Evolutionary conservation across 2,329 filamentous ascomycete species (phyloP).

Genomic region (Magnaporthiopsis incrustans): DNA sequence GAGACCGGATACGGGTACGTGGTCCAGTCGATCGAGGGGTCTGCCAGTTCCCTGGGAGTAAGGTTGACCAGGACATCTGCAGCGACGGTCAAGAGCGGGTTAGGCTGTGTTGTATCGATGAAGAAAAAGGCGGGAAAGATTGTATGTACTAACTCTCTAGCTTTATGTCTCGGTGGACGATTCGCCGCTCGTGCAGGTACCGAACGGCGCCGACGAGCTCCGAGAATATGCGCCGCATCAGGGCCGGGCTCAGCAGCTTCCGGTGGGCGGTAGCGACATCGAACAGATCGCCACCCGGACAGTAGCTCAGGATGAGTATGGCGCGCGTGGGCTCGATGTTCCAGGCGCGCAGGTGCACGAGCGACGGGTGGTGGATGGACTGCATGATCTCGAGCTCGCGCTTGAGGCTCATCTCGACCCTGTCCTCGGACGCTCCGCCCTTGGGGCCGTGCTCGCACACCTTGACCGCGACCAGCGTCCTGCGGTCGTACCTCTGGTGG

Average conservation of each 20-base stretch:
- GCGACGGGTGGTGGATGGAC: slow-evolving; percentile 75
- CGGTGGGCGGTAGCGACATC: slow-evolving; percentile 74
- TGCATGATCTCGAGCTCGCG: slow-evolving; percentile 93
- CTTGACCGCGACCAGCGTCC: slow-evolving; percentile 86
- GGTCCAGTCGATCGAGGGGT: slow-evolving; percentile 56
- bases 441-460: slow-evolving; percentile 91
- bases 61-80: slow-evolving; percentile 88
- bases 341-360: slow-evolving; percentile 89
- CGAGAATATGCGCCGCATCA: slow-evolving; percentile 80
- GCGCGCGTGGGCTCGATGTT: slow-evolving; percentile 76
- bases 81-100: slow-evolving; percentile 9
- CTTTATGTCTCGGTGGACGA: slow-evolving; percentile 96
- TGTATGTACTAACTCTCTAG: slow-evolving; percentile 64
- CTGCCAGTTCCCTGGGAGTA: slow-evolving; percentile 57
- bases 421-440: slow-evolving; percentile 85
- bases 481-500: slow-evolving; percentile 44
- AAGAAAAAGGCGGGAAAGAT: slow-evolving; percentile 12
- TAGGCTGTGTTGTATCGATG: slow-evolving; percentile 6
- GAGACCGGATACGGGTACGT: slow-evolving; percentile 75
- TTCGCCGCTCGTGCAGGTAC: slow-evolving; percentile 77
- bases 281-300: slow-evolving; percentile 89
- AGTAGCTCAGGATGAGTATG: slow-evolving; percentile 82
- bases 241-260: slow-evolving; percentile 54
- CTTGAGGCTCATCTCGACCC: slow-evolving; percentile 88
- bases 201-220: slow-evolving; percentile 79